Evolutionary conservation across 768 basidiomycete genomes (phyloP).

Genomic region (Suillus placidus): DNA sequence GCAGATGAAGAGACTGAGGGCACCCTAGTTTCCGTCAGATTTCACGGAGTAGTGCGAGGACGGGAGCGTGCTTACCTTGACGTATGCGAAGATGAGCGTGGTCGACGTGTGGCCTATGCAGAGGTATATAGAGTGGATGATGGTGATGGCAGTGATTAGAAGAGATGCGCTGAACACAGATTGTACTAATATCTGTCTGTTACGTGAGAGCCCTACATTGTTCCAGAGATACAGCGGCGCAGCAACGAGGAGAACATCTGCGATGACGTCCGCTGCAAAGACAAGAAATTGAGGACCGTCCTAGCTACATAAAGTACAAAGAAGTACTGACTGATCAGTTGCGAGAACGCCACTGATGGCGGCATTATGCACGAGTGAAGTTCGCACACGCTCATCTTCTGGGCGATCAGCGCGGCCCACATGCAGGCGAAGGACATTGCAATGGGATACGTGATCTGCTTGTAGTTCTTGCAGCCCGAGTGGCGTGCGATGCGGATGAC

Average conservation of each 20-base stretch:
- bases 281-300: not conserved
- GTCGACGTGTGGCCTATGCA: not conserved
- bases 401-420: conserved; percentile 3
- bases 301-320: not conserved
- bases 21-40: not conserved
- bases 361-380: not conserved
- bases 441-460: conserved; percentile 2
- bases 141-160: not conserved
- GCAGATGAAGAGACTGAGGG: conserved; percentile 7
- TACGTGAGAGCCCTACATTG: not conserved
- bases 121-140: not conserved
- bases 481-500: not conserved
- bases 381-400: conserved; percentile 1
- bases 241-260: not conserved
- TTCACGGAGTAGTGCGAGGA: not conserved
- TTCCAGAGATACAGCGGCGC: not conserved
- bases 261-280: not conserved
- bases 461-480: not conserved
- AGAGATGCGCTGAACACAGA: not conserved
- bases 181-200: not conserved
- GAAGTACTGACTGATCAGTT: not conserved
- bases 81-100: not conserved
- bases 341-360: not conserved
- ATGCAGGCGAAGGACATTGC: conserved; percentile 1
- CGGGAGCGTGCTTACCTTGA: not conserved